Evolutionary conservation across 202 grass and related monocot genomes (phyloP), one percentile per base, ranked within the genome.

Genomic region (Brachypodium distachyon): DNA sequence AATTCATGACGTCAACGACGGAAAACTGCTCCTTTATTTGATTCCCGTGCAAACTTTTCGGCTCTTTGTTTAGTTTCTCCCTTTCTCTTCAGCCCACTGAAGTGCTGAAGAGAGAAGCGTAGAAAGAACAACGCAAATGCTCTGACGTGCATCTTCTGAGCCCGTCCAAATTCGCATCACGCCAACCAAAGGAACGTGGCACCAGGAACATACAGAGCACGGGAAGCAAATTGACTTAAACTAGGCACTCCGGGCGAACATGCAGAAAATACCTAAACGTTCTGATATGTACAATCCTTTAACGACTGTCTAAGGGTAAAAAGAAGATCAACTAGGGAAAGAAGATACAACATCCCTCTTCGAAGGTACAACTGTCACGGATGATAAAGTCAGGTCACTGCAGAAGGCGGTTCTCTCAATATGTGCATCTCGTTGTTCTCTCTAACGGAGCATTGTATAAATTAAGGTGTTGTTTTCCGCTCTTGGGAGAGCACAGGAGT

Each of bases 251-350:
- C 0, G 4, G 49, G 78, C 14, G 40, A 66, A 32, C 14, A 57
- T 36, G 34, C 73, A 52, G 6, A 78, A 73, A 26, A 16, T 43
- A 46, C 6, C 50, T 39, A 46, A 42, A 65, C 28, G 17, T 9
- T 44, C 18, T 3, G 12, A 57, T 82, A 87, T 73, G 32, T 82
- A 87, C 85, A 87, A n/a, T n/a, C n/a, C n/a, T 26, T 40, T 41
- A 58, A 60, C 38, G 42, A n/a, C n/a, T n/a, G n/a, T 2, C 70
- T 56, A 84, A 33, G 10, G 71, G 37, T 18, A 1, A 32, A 48
- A 36, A 75, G 0, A 39, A 64, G 16, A 36, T 43, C 8, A 53
- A 60, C 8, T 6, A 9, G 61, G 73, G 19, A 33, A 58, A 76
- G 49, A 33, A 63, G 36, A 47, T 54, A 76, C 84, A 70, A 5